Evolutionary conservation across 306 rosid species (phyloP).

Genomic region (Cercis canadensis): DNA sequence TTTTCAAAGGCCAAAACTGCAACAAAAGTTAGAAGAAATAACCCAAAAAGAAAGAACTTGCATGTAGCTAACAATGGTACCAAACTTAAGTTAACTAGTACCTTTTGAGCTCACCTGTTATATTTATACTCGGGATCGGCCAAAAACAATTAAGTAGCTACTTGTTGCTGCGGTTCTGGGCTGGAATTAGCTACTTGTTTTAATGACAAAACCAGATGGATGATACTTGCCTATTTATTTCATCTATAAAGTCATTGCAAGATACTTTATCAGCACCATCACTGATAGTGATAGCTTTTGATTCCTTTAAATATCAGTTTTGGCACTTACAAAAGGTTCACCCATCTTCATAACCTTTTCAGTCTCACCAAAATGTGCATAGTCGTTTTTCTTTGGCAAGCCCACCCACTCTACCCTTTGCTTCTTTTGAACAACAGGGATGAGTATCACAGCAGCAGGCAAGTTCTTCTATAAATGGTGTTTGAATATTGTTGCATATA

Average conservation of each 20-base stretch:
- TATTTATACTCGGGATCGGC: too few relatives aligned
- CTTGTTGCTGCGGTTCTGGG: background rate
- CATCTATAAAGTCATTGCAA: background rate
- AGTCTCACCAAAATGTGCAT: conserved; percentile 52
- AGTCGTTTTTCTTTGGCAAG: conserved; percentile 70
- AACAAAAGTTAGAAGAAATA: too few relatives aligned
- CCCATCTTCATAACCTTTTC: background rate
- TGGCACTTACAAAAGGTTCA: background rate
- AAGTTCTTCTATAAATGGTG: conserved; percentile 26
- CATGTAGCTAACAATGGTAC: too few relatives aligned
- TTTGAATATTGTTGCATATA: background rate
- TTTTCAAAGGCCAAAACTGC: too few relatives aligned
- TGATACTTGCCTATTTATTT: background rate
- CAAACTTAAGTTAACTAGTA: too few relatives aligned
- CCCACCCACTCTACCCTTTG: conserved; percentile 69
- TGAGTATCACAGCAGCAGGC: conserved; percentile 64
- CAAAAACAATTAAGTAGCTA: too few relatives aligned
- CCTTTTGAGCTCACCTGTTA: too few relatives aligned
- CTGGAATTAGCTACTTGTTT: background rate
- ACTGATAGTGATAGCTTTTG: too few relatives aligned
- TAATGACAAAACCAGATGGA: background rate
- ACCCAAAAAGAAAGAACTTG: too few relatives aligned
- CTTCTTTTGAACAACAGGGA: conserved; percentile 65
- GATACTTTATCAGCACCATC: too few relatives aligned
- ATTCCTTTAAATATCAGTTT: too few relatives aligned